Evolutionary conservation across 139 green algal species (phyloP), one percentile per base, ranked within the genome.

Genomic region (Chlorella sp.): DNA sequence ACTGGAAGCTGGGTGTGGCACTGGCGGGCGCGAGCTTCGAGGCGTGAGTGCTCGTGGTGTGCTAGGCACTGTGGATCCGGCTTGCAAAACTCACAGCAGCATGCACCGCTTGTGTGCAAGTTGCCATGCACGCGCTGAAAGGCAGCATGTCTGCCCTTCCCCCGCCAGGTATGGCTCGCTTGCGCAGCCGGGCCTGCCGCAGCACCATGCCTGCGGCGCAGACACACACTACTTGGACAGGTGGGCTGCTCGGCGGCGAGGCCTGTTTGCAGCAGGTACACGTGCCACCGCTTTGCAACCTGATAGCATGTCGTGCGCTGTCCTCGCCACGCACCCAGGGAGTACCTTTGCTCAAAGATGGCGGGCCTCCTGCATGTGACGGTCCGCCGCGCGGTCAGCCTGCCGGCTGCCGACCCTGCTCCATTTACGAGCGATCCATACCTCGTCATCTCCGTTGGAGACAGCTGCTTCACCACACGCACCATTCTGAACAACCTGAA

Each of bases 21-120:
- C 38, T 90, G 4, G 86, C 81, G 40, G 86, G 82, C 0, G 83
- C 70, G 9, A 46, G 64, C 41, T 90, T 90, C 40, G 86, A 90
- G 28, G 86, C 86, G 0, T n/a, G n/a, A n/a, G n/a, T n/a, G n/a
- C n/a, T n/a, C n/a, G n/a, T n/a, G n/a, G n/a, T n/a, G n/a, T n/a
- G n/a, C n/a, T n/a, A n/a, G n/a, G n/a, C n/a, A n/a, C n/a, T n/a
- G n/a, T n/a, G n/a, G n/a, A n/a, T n/a, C n/a, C n/a, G n/a, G n/a
- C n/a, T n/a, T n/a, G n/a, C n/a, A n/a, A n/a, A n/a, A n/a, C n/a
- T n/a, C n/a, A n/a, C n/a, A n/a, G n/a, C n/a, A n/a, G n/a, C n/a
- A n/a, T n/a, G n/a, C n/a, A n/a, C n/a, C n/a, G n/a, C n/a, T n/a
- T n/a, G n/a, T n/a, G n/a, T n/a, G n/a, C n/a, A n/a, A n/a, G n/a